phyloP scores from a whole-genome alignment of 768 basidiomycete genomes.

The Hysterangium stoloniferum region DNA sequence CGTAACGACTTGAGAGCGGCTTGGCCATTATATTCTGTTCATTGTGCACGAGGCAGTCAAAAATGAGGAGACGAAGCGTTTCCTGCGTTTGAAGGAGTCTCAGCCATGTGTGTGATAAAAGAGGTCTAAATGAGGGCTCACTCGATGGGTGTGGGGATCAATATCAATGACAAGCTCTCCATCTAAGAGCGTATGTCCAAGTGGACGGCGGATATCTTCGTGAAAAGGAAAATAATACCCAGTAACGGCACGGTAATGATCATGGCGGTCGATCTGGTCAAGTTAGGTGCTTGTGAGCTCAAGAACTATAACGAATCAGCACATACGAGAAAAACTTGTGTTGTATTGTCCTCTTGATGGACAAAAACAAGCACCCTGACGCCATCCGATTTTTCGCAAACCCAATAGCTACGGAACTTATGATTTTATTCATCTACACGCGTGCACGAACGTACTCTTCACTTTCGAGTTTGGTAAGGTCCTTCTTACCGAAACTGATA shows the following conservation, averaged over 20 bases:
- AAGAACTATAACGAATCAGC: neutral
- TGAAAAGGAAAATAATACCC: slow-evolving; percentile 90
- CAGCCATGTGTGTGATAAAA: neutral
- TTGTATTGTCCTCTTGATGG: slow-evolving; percentile 40
- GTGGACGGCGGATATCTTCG: slow-evolving; percentile 56
- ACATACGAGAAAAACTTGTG: slow-evolving; percentile 70
- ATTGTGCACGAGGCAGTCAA: slow-evolving; percentile 88
- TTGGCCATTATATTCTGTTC: slow-evolving; percentile 81
- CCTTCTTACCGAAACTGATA: slow-evolving; percentile 71
- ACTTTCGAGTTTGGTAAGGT: slow-evolving; percentile 68
- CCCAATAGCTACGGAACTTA: slow-evolving; percentile 88
- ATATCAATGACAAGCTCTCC: slow-evolving; percentile 91
- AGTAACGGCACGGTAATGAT: slow-evolving; percentile 63
- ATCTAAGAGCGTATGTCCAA: slow-evolving; percentile 80
- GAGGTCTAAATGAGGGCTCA: slow-evolving; percentile 27
- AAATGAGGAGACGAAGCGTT: slow-evolving; percentile 75
- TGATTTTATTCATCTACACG: neutral
- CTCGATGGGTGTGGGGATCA: slow-evolving; percentile 66
- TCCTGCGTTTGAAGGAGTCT: slow-evolving; percentile 54
- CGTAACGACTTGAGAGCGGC: slow-evolving; percentile 80
- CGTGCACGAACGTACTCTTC: slow-evolving; percentile 56
- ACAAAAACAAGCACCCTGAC: slow-evolving; percentile 84
- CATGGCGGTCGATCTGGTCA: slow-evolving; percentile 87
- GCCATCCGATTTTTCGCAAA: slow-evolving; percentile 98
- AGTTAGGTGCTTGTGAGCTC: neutral